Percentiles rank a stretch among this genome's conserved stretches.
phyloP scores from a whole-genome alignment of 2,329 filamentous ascomycete species.

The Hymenoscyphus scutula region DNA sequence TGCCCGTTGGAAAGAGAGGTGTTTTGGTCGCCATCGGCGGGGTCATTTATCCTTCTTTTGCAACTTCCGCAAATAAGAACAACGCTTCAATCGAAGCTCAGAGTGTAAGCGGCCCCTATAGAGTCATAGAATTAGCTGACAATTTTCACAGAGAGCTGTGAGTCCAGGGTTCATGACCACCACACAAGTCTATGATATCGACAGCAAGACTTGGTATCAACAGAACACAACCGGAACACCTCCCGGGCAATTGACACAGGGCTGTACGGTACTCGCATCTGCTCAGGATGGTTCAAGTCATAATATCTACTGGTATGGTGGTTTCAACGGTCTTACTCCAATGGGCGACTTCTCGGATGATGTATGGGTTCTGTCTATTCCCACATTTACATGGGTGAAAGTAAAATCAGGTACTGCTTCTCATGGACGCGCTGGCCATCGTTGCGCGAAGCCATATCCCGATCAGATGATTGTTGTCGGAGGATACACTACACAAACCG shows the following conservation, averaged over 20 bases:
- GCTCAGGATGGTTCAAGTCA: conserved; percentile 71
- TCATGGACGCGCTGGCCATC: conserved; percentile 62
- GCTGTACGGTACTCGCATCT: conserved; percentile 66
- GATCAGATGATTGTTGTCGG: conserved; percentile 69
- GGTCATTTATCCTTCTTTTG: conserved; percentile 59
- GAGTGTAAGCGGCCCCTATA: conserved; percentile 39
- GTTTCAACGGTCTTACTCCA: conserved; percentile 56
- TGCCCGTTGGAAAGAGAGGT: conserved; percentile 74
- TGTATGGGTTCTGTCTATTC: conserved; percentile 71
- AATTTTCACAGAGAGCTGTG: conserved; percentile 48
- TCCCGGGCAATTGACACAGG: conserved; percentile 66
- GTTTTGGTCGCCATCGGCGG: conserved; percentile 77
- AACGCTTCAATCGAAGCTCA: conserved; percentile 37
- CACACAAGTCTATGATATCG: conserved; percentile 74
- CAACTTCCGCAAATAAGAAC: conserved; percentile 16
- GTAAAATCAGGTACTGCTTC: conserved; percentile 52
- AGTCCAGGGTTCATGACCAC: conserved; percentile 70
- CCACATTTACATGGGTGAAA: conserved; percentile 69
- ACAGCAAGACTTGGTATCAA: conserved; percentile 67
- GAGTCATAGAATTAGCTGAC: conserved; percentile 25
- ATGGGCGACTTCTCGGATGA: conserved; percentile 60
- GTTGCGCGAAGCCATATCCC: conserved; percentile 67
- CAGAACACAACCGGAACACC: conserved; percentile 62
- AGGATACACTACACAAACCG: conserved; percentile 51
- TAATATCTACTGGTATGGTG: conserved; percentile 77